Conservation (phyloP, 768 basidiomycete species). For the Brasilioporus rufonigricans region DNA sequence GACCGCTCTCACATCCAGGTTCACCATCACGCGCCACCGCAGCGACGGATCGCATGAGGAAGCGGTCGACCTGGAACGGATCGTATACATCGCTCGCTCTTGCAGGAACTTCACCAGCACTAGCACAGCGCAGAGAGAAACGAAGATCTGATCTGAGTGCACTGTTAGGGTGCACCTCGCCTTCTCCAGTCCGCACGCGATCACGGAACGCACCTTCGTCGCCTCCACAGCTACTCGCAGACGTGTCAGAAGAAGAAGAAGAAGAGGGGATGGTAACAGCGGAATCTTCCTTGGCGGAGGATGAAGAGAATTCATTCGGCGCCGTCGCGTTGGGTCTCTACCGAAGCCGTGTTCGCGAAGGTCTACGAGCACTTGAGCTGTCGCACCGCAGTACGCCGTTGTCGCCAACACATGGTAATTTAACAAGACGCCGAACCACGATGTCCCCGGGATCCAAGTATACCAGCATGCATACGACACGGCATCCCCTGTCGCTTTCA, state of each 20-base stretch:
- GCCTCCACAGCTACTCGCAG: slow-evolving; percentile 30
- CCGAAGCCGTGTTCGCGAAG: slow-evolving; percentile 48
- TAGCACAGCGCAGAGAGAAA: slow-evolving; percentile 46
- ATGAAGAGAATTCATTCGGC: slow-evolving; percentile 48
- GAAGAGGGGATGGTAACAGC: slow-evolving; percentile 29
- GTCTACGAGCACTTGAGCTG: slow-evolving; percentile 48
- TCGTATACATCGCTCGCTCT: slow-evolving; percentile 53
- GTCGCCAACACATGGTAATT: slow-evolving; percentile 13
- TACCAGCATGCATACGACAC: slow-evolving; percentile 54
- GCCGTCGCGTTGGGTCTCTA: slow-evolving; percentile 60
- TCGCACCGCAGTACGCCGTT: slow-evolving; percentile 20
- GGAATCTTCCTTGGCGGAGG: slow-evolving; percentile 19
- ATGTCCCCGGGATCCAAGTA: slow-evolving; percentile 55
- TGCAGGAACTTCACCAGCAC: slow-evolving; percentile 43
- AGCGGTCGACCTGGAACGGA: slow-evolving; percentile 77
- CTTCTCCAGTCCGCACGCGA: slow-evolving; percentile 23
- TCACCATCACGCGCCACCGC: slow-evolving; percentile 19
- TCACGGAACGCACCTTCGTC: slow-evolving; percentile 43
- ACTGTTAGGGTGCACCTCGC: slow-evolving; percentile 38
- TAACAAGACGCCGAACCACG: slow-evolving; percentile 26
- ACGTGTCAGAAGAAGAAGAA: slow-evolving; percentile 47
- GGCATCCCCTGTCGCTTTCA: slow-evolving; percentile 67
- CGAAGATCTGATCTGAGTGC: slow-evolving; percentile 54
- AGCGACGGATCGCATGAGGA: slow-evolving; percentile 34
- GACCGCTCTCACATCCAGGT: slow-evolving; percentile 47